Conservation (phyloP, 306 rosid species). For the Ammopiptanthus mongolicus region DNA sequence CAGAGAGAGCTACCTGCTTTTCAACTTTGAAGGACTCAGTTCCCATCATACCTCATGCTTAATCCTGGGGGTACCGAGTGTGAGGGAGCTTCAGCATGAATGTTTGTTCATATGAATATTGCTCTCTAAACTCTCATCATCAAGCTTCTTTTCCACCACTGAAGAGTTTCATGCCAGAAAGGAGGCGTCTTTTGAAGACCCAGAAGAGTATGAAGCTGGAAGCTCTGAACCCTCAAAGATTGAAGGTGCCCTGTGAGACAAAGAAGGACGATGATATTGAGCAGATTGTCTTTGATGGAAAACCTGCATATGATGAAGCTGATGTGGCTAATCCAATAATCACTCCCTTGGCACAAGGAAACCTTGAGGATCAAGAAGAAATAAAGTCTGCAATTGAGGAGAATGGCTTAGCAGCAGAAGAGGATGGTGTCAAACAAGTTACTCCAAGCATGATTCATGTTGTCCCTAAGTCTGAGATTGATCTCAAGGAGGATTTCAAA, state of each 20-base stretch:
- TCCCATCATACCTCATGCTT: constrained; percentile 47
- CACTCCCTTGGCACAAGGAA: constrained; percentile 25
- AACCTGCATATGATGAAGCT: constrained; percentile 23
- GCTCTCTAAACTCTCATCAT: constrained; percentile 74
- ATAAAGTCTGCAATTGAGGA: constrained; percentile 4
- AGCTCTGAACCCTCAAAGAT: constrained; percentile 28
- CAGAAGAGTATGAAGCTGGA: constrained; percentile 41
- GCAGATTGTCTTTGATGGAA: constrained; percentile 20
- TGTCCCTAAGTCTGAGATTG: constrained; percentile 27
- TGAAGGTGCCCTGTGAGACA: constrained; percentile 29
- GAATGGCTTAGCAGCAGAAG: constrained; percentile 10
- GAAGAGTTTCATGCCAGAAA: constrained; percentile 60
- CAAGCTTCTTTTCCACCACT: constrained; percentile 55
- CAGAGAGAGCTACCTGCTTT: constrained; percentile 61
- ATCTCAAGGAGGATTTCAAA: constrained; percentile 26
- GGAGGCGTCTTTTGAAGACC: constrained; percentile 44
- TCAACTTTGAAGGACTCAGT: constrained; percentile 65
- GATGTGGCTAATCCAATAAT: constrained; percentile 9
- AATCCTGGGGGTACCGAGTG: constrained; percentile 53
- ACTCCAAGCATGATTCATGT: constrained; percentile 19
- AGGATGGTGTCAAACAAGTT: constrained; percentile 1
- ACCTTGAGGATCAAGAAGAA: constrained; percentile 18
- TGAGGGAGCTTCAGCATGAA: constrained; percentile 62
- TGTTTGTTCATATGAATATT: constrained; percentile 74
- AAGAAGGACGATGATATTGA: constrained; percentile 13